Evolutionary conservation across 805 yeast genomes (phyloP), one percentile per base, ranked within the genome.

Genomic region (Saccharomycopsis amapae): DNA sequence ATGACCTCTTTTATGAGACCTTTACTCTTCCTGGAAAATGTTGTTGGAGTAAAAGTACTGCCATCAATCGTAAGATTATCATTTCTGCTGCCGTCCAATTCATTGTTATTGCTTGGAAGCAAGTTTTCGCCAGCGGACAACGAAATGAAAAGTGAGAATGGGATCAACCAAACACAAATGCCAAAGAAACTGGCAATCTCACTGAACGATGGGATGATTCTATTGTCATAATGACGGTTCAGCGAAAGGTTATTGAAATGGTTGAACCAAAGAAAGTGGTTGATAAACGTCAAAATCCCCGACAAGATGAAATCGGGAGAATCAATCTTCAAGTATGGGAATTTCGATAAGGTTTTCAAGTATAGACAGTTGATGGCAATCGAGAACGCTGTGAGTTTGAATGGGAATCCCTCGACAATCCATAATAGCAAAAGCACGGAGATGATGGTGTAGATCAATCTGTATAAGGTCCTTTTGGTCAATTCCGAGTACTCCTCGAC

Each of bases 171-270:
- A 17, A 93, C 80, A 56, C 93, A 81, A 35, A 93, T 65, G 1
- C 96, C 98, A 60, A 93, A 89, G 62, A 93, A 93, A 2, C 96
- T 83, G n/a, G 96, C 85, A 3, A 93, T 85, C 60, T 93, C 96
- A 1, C 88, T 71, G 58, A 90, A 90, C 10, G 83, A 71, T 1
- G 95, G 95, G 44, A 85, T 75, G 38, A 76, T 62, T 63, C 70
- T 58, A 53, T 69, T 75, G 50, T 72, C 71, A 53, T 82, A 72
- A 33, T 93, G 80, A 9, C 95, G 90, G 23, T 85, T 71, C 15
- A 59, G 55, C 39, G 74, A 69, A 35, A 86, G 82, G 49, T 78
- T 71, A 53, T 78, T 79, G 68, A 93, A 93, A 60, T 85, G 76
- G 55, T 78, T 74, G 63, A 89, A 90, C 98, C 98, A 93, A 19